Base-by-base conservation (phyloP, 768 basidiomycete genomes). In the Trametes maxima region DNA sequence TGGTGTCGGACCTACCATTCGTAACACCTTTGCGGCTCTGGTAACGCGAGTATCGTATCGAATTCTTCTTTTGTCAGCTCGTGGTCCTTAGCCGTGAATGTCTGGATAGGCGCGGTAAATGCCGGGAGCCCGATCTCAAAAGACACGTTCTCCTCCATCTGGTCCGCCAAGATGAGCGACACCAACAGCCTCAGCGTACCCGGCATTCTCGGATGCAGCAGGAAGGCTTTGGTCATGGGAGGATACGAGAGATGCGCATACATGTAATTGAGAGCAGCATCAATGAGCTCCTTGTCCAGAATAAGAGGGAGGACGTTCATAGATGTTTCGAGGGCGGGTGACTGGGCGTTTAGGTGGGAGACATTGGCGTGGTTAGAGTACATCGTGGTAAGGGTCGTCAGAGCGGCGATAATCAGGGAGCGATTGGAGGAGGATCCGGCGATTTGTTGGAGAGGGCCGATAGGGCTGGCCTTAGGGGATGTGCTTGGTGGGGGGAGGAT, bases 21-120 rank as follows among this genome's bases (percentile, higher is more conserved):
- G 67, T 85, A 90, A 70, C 90, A 94, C 12, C 93, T 81, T 62
- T 89, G 82, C 13, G 92, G 93, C 67, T 95, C 92, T 40, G 80
- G 76, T 66, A 83, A 78, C 11, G 77, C 70, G 17, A 90, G 63
- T 28, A 94, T 71, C 8, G 64, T 71, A 4, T 88, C 84, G 55
- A 90, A 72, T 65, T 93, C 92, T 65, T 89, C 89, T 63, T 80
- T 77, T 2, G 85, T 86, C 24, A 94, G 77, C 65, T 90, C 87
- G 66, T 89, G 88, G 65, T 84, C 80, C 40, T 80, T 80, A 0
- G 80, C 79, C 11, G 72, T 69, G 37, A 80, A 74, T 1, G 77
- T 71, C 28, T 70, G 64, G 2, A 85, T 81, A 13, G 89, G 81
- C 5, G 83, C 82, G 0, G 85, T 88, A 65, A 84, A 80, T 24